Evolutionary conservation across 2,329 filamentous ascomycete genomes (phyloP).

Genomic region (Cucurbitaria berberidis): DNA sequence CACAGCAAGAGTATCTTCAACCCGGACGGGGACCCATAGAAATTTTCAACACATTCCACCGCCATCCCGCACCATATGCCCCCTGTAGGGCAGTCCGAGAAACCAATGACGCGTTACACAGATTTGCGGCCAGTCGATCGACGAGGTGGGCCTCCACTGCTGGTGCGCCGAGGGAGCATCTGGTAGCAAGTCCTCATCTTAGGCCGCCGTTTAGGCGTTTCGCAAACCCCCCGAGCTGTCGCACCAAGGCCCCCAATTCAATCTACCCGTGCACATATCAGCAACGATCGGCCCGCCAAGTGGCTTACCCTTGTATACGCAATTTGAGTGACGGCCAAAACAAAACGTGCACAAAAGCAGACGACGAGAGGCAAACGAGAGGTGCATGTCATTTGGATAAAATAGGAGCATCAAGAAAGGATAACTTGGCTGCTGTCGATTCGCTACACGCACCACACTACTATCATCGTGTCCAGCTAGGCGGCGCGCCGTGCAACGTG

Average conservation of each 20-base stretch:
- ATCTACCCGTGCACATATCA: slow-evolving; percentile 5
- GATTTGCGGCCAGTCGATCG: neutral
- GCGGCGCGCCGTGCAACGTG: slow-evolving; percentile 6
- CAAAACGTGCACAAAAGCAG: neutral
- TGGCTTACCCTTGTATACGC: neutral
- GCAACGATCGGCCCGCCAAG: neutral
- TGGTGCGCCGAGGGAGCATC: neutral
- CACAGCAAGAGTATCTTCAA: slow-evolving; percentile 11
- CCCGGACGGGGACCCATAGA: slow-evolving; percentile 5
- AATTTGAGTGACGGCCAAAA: neutral
- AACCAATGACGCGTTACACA: neutral
- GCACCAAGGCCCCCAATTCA: slow-evolving; percentile 16
- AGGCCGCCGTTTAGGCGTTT: slow-evolving; percentile 10
- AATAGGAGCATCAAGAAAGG: neutral
- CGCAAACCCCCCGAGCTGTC: slow-evolving; percentile 16
- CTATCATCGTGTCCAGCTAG: neutral
- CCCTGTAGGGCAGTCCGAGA: neutral
- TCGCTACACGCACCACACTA: neutral
- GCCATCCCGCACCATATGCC: neutral
- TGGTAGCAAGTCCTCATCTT: slow-evolving; percentile 1
- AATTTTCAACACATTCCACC: neutral
- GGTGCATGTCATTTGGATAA: neutral
- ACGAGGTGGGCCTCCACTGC: slow-evolving; percentile 3
- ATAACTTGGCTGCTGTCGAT: neutral
- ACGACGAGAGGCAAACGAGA: neutral